Evolutionary conservation across 2,329 filamentous ascomycete genomes (phyloP).

Genomic region (Botryosphaeria dothidea): DNA sequence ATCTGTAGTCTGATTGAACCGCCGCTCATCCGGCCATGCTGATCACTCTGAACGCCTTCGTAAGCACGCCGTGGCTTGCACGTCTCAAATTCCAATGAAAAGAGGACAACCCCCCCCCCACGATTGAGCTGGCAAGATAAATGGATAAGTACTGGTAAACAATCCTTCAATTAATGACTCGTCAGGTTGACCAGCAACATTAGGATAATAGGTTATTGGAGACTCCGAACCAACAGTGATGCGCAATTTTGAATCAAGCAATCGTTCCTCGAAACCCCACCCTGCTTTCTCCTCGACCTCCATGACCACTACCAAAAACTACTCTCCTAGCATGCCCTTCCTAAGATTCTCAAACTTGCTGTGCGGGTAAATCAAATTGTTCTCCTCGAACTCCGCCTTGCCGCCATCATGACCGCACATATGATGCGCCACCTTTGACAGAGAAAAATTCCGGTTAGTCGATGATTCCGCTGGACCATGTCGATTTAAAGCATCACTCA

Average conservation of each 20-base stretch:
- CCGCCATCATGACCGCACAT: slow-evolving; percentile 41
- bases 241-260: neutral
- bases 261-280: neutral
- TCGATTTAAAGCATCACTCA: slow-evolving; percentile 25
- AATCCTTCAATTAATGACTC: neutral
- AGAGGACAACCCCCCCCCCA: too few relatives aligned
- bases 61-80: too few relatives aligned
- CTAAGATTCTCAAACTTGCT: slow-evolving; percentile 57
- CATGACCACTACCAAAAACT: neutral
- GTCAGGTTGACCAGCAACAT: neutral
- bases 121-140: too few relatives aligned
- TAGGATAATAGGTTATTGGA: neutral
- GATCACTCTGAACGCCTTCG: neutral
- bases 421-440: slow-evolving; percentile 33
- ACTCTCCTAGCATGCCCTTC: slow-evolving; percentile 42
- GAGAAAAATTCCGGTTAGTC: neutral
- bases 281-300: neutral
- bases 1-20: neutral
- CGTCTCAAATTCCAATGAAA: too few relatives aligned
- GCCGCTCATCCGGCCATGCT: neutral
- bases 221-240: neutral
- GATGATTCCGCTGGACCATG: neutral
- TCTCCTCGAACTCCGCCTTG: slow-evolving; percentile 49
- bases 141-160: too few relatives aligned
- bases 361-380: slow-evolving; percentile 53